Conservation (phyloP, 768 basidiomycete genomes). For the Mycena leptocephala region DNA sequence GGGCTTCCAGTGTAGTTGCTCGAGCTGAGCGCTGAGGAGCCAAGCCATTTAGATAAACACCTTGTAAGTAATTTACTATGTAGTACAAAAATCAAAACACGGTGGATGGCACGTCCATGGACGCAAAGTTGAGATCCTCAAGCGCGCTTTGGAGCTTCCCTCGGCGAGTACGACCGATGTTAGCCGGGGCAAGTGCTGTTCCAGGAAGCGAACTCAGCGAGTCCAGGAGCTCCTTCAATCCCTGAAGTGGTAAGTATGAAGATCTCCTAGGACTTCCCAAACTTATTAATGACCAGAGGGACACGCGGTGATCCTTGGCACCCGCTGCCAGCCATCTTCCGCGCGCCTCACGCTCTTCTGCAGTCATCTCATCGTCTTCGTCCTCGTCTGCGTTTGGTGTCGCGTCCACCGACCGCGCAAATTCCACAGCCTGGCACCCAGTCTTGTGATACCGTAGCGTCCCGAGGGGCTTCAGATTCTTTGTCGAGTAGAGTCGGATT, state of each 20-base stretch:
- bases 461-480: constrained; percentile 87
- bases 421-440: constrained; percentile 82
- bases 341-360: constrained; percentile 60
- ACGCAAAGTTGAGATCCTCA: too few relatives aligned
- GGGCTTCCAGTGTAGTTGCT: constrained; percentile 96
- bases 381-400: constrained; percentile 39
- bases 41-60: neutral
- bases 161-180: too few relatives aligned
- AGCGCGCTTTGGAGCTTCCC: too few relatives aligned
- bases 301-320: constrained; percentile 79
- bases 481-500: constrained; percentile 87
- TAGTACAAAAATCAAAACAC: too few relatives aligned
- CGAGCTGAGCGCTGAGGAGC: constrained; percentile 67
- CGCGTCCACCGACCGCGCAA: constrained; percentile 60
- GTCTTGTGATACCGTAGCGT: constrained; percentile 88
- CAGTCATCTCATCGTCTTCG: constrained; percentile 70
- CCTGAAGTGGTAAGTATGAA: too few relatives aligned
- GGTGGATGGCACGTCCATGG: too few relatives aligned
- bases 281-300: constrained; percentile 79
- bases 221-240: too few relatives aligned
- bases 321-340: constrained; percentile 77
- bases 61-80: neutral
- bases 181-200: too few relatives aligned
- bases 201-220: neutral
- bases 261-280: constrained; percentile 53